Evolutionary conservation across 176 grass and related monocot species (phyloP).

Genomic region (Triticum monococcum): DNA sequence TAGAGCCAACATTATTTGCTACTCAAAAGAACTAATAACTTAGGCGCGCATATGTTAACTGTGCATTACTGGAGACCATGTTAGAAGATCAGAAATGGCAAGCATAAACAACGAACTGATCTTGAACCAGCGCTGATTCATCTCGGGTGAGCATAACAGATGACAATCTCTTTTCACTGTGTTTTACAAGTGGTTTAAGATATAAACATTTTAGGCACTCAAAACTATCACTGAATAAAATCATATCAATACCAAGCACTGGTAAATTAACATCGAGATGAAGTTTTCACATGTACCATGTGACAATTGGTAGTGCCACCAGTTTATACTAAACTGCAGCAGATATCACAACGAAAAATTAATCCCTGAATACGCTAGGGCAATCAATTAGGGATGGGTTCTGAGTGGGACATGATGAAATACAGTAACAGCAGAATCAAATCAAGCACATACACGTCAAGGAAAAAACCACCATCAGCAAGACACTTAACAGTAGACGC

Average conservation of each 20-base stretch:
- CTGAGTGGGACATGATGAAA: background rate
- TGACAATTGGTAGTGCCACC: background rate
- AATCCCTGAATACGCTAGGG: background rate
- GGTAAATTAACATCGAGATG: background rate
- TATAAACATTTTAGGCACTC: background rate
- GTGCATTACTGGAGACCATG: background rate
- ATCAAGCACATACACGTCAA: slow-evolving; percentile 59
- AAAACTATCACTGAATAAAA: background rate
- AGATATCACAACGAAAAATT: background rate
- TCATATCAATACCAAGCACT: background rate
- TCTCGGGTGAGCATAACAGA: background rate
- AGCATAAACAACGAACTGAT: background rate
- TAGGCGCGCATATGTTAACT: background rate
- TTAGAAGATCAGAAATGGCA: background rate
- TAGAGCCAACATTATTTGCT: background rate
- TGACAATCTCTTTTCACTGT: background rate
- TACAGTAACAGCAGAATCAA: background rate
- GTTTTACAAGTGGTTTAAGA: background rate
- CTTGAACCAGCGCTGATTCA: background rate
- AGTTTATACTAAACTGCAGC: background rate
- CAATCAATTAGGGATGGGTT: background rate
- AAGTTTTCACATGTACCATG: background rate
- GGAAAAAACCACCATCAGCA: slow-evolving; percentile 80
- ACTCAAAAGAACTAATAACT: background rate
- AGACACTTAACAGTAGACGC: slow-evolving; percentile 65